These are phyloP conservation scores for Fonsecaea monophora DNA, from an alignment of 2,329 filamentous ascomycete genomes.

Conservation along the genomic window DNA sequence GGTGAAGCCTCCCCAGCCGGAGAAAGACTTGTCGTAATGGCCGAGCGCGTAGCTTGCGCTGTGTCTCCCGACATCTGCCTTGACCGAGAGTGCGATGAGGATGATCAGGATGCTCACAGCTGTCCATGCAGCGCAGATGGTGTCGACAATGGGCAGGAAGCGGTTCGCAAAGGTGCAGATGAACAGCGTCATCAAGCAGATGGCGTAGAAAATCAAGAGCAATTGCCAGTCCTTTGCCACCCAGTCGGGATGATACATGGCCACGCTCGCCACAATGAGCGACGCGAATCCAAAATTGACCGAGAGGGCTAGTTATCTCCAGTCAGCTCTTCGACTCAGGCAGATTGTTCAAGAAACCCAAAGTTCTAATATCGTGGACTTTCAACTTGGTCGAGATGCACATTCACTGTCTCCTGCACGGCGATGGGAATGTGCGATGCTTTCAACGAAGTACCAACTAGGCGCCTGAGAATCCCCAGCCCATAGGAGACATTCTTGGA, in stretches of 20 bases:
- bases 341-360: not conserved
- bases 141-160: constrained; percentile 69
- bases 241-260: constrained; percentile 63
- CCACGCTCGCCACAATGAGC: constrained; percentile 59
- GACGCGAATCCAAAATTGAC: constrained; percentile 65
- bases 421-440: not conserved
- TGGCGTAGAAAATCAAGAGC: constrained; percentile 72
- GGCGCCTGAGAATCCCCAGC: not conserved
- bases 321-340: constrained; percentile 3
- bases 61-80: constrained; percentile 62
- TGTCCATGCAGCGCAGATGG: constrained; percentile 63
- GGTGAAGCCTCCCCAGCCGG: constrained; percentile 65
- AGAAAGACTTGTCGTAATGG: constrained; percentile 62
- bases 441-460: not conserved
- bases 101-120: constrained; percentile 63
- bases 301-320: constrained; percentile 56
- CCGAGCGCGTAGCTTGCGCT: constrained; percentile 60
- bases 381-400: not conserved
- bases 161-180: constrained; percentile 72
- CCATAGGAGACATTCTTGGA: not conserved
- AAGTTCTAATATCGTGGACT: too few relatives aligned
- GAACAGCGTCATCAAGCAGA: constrained; percentile 69
- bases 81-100: constrained; percentile 62
- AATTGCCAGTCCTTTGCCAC: constrained; percentile 67
- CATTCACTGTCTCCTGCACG: not conserved